Percentiles rank a stretch among this genome's conserved stretches.
Evolutionary conservation across 2,329 filamentous ascomycete genomes (phyloP).

Genomic region (Monosporascus sp.): DNA sequence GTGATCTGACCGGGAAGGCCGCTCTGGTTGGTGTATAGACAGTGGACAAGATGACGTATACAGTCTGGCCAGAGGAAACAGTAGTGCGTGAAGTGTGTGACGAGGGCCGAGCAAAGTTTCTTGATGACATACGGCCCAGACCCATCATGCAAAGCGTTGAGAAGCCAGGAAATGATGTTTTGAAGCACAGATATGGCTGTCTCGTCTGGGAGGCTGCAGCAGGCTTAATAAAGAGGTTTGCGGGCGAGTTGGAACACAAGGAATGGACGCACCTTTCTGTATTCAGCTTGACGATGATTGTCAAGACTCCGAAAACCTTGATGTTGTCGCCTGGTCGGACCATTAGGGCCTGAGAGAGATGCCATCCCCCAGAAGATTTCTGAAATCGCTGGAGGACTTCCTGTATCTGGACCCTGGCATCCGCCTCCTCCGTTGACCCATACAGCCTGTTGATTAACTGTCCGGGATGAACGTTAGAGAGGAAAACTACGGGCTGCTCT

Average conservation of each 20-base stretch:
- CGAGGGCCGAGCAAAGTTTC: slow-evolving; percentile 73
- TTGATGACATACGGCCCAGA: slow-evolving; percentile 59
- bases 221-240: slow-evolving; percentile 14
- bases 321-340: slow-evolving; percentile 66
- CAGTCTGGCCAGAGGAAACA: slow-evolving; percentile 63
- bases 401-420: slow-evolving; percentile 52
- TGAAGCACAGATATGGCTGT: slow-evolving; percentile 56
- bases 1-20: slow-evolving; percentile 24
- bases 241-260: neutral
- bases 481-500: neutral
- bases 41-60: slow-evolving; percentile 58
- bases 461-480: neutral
- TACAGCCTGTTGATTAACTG: slow-evolving; percentile 51
- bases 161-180: slow-evolving; percentile 59
- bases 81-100: slow-evolving; percentile 70
- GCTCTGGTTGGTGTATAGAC: slow-evolving; percentile 41
- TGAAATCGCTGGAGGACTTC: slow-evolving; percentile 75
- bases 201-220: slow-evolving; percentile 47
- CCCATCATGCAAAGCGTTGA: slow-evolving; percentile 46
- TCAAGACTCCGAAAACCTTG: slow-evolving; percentile 88
- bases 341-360: slow-evolving; percentile 73
- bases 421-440: slow-evolving; percentile 41
- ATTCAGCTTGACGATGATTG: slow-evolving; percentile 91
- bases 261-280: slow-evolving; percentile 64
- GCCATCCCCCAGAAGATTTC: slow-evolving; percentile 76